Conservation (phyloP, 768 basidiomycete species). For the Auriscalpium vulgare region DNA sequence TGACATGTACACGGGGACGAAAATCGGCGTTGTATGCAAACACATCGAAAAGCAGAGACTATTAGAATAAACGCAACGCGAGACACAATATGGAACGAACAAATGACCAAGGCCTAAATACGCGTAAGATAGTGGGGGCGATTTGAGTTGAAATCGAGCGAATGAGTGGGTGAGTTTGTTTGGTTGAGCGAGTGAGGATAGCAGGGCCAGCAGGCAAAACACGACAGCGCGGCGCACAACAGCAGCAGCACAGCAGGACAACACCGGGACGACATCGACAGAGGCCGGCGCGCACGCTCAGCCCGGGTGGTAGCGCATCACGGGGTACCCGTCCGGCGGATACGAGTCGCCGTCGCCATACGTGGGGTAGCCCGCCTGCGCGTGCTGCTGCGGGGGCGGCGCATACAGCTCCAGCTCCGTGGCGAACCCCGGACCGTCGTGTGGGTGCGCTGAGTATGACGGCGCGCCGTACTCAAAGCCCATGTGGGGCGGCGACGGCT, state of each 20-base stretch:
- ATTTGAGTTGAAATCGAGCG: neutral
- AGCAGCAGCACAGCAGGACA: neutral
- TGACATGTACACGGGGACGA: too few species aligned
- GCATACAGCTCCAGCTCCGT: neutral
- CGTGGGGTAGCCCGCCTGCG: neutral
- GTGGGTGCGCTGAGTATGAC: conserved; percentile 6
- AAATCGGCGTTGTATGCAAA: too few species aligned
- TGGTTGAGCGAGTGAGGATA: too few species aligned
- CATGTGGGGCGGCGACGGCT: neutral
- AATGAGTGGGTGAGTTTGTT: conserved; percentile 1
- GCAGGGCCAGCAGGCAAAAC: neutral
- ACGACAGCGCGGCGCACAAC: neutral
- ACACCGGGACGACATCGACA: neutral
- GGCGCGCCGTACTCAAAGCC: neutral
- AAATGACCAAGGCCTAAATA: conserved; percentile 10
- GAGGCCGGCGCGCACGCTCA: neutral
- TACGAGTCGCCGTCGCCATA: neutral
- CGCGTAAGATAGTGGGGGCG: conserved; percentile 11
- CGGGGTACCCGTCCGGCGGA: neutral
- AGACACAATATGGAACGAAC: neutral
- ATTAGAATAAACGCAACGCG: neutral
- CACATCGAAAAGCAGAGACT: neutral
- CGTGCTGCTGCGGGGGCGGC: neutral
- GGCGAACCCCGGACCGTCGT: neutral
- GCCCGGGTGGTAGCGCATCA: neutral